These are phyloP conservation scores for Pisolithus orientalis DNA, from an alignment of 768 basidiomycete genomes.

Conservation along the genomic window DNA sequence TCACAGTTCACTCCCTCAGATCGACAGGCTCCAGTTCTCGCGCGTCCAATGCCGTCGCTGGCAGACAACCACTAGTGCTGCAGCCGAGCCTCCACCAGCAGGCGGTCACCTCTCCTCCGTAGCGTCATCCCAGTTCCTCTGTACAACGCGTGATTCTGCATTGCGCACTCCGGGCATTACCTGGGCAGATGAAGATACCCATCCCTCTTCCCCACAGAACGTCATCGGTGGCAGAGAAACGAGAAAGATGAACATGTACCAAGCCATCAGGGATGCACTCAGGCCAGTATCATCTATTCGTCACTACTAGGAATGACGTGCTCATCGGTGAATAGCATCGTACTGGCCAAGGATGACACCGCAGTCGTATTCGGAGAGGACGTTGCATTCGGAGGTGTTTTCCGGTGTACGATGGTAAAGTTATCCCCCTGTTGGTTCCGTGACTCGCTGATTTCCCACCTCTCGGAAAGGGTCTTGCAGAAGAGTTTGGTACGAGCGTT, in stretches of 20 bases:
- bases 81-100: slow-evolving; percentile 64
- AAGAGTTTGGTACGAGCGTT: slow-evolving; percentile 72
- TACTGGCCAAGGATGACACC: slow-evolving; percentile 76
- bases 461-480: slow-evolving; percentile 65
- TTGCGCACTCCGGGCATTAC: slow-evolving; percentile 64
- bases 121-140: slow-evolving; percentile 61
- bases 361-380: slow-evolving; percentile 90
- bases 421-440: slow-evolving; percentile 6
- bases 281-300: slow-evolving; percentile 38
- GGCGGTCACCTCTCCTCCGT: slow-evolving; percentile 72
- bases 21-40: background rate
- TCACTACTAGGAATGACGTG: background rate
- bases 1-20: background rate
- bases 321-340: slow-evolving; percentile 48
- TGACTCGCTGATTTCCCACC: slow-evolving; percentile 1
- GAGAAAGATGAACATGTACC: slow-evolving; percentile 93
- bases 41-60: slow-evolving; percentile 31
- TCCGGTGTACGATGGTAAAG: slow-evolving; percentile 84
- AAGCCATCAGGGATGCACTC: slow-evolving; percentile 87
- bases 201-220: slow-evolving; percentile 34
- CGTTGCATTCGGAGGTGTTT: slow-evolving; percentile 92
- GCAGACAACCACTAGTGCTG: slow-evolving; percentile 37
- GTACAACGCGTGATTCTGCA: slow-evolving; percentile 59
- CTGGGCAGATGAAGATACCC: slow-evolving; percentile 60
- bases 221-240: slow-evolving; percentile 76